phyloP scores from a whole-genome alignment of 805 yeast species.

The Metschnikowia aberdeeniae region DNA sequence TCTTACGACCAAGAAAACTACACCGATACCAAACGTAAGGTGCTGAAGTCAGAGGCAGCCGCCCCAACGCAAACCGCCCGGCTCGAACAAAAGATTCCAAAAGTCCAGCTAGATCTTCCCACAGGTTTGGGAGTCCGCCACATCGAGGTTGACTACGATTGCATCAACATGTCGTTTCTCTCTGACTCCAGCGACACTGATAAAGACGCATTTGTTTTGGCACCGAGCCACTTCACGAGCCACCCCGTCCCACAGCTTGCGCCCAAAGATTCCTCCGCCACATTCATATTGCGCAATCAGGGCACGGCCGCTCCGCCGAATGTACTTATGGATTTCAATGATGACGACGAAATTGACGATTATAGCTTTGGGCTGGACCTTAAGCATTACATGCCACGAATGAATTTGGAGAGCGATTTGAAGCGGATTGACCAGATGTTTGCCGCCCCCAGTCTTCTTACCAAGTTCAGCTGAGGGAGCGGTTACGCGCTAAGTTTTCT shows the following conservation, averaged over 20 bases:
- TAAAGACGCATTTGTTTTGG: not conserved
- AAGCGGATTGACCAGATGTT: conserved; percentile 15
- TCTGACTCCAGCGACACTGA: conserved; percentile 6
- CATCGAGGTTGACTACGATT: conserved; percentile 12
- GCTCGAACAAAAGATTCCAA: not conserved
- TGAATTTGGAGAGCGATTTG: conserved; percentile 16
- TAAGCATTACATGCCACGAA: conserved; percentile 12
- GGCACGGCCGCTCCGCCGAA: not conserved
- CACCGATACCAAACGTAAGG: not conserved
- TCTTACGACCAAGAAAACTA: conserved; percentile 6
- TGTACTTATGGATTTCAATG: conserved; percentile 11
- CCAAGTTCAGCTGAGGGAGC: conserved; percentile 1
- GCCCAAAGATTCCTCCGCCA: not conserved
- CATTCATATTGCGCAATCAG: not conserved
- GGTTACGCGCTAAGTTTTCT: not conserved
- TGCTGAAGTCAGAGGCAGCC: not conserved
- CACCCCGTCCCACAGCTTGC: not conserved
- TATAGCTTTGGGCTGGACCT: conserved; percentile 15
- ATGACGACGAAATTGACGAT: conserved; percentile 13
- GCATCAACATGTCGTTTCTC: conserved; percentile 10
- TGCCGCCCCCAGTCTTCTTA: conserved; percentile 2
- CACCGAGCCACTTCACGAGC: not conserved
- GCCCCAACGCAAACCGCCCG: not conserved
- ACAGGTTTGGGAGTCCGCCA: conserved; percentile 7
- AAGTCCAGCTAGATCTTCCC: conserved; percentile 10